A percentile compares a stretch with the other conserved stretches of the same genome.
Evolutionary conservation across 495 filamentous ascomycete genomes (phyloP).

Genomic region (Penicillium samsonianum): DNA sequence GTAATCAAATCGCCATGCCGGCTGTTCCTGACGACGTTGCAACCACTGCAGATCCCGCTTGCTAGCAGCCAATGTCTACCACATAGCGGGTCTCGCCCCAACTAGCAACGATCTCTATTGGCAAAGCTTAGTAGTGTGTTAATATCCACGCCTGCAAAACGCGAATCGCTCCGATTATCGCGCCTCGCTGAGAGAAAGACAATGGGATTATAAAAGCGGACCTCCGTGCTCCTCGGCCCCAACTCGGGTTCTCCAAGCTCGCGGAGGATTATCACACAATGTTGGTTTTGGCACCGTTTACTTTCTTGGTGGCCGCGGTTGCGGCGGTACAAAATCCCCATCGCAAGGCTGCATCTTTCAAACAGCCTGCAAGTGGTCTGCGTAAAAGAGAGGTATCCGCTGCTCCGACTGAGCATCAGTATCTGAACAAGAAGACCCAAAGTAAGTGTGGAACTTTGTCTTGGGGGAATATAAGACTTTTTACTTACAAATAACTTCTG

Average conservation of each 20-base stretch:
- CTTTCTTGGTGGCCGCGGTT: conserved; percentile 9
- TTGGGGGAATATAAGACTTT: not conserved
- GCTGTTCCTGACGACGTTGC: conserved; percentile 22
- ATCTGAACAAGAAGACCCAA: conserved; percentile 20
- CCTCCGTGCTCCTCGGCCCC: not conserved
- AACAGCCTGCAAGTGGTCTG: not conserved
- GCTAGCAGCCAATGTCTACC: conserved; percentile 5
- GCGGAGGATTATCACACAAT: conserved; percentile 5
- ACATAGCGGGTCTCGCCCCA: conserved; percentile 1
- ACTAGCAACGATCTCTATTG: not conserved
- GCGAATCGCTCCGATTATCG: not conserved
- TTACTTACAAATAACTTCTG: not conserved
- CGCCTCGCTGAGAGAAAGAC: not conserved
- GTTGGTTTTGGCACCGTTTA: conserved; percentile 11
- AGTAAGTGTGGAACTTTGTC: conserved; percentile 6
- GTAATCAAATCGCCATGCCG: conserved; percentile 19
- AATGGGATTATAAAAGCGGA: not conserved
- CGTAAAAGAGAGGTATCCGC: conserved; percentile 5
- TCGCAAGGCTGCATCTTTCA: conserved; percentile 16
- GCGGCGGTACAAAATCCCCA: conserved; percentile 23
- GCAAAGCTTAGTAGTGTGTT: conserved; percentile 11
- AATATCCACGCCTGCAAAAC: conserved; percentile 5
- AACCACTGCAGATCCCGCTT: conserved; percentile 13
- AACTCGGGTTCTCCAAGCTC: not conserved
- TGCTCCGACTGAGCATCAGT: conserved; percentile 12